phyloP scores from a whole-genome alignment of 495 filamentous ascomycete genomes.

The Penicillium herquei region DNA sequence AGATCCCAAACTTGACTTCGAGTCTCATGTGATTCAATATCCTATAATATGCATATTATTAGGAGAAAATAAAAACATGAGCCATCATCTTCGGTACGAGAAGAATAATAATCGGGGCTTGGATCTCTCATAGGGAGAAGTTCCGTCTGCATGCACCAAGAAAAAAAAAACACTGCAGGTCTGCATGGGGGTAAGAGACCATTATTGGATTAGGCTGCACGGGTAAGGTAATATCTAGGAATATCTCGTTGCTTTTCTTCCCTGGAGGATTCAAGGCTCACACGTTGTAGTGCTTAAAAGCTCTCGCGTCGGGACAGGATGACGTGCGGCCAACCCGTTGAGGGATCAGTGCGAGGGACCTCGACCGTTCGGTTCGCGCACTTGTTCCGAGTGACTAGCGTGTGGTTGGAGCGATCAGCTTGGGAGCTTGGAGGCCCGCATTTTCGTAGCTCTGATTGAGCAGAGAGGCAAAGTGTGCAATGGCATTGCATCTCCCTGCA shows the following conservation, averaged over 20 bases:
- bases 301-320: background rate
- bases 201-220: slow-evolving; percentile 6
- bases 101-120: too few relatives aligned
- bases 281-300: background rate
- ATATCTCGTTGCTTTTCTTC: background rate
- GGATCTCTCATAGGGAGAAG: too few relatives aligned
- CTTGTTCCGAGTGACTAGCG: background rate
- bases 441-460: background rate
- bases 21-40: background rate
- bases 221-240: slow-evolving; percentile 5
- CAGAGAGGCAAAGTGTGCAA: background rate
- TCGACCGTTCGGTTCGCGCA: background rate
- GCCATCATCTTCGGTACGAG: too few relatives aligned
- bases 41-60: too few relatives aligned
- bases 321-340: slow-evolving; percentile 3
- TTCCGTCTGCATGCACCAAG: background rate
- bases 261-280: background rate
- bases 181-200: slow-evolving; percentile 2
- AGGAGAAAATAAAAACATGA: too few relatives aligned
- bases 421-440: background rate
- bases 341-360: slow-evolving; percentile 10
- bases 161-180: background rate
- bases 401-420: background rate
- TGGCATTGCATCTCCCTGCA: slow-evolving; percentile 18
- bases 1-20: background rate